Evolutionary conservation across 192 early-diverging fungal species (phyloP).

Genomic region (Neocallimastix lanati): DNA sequence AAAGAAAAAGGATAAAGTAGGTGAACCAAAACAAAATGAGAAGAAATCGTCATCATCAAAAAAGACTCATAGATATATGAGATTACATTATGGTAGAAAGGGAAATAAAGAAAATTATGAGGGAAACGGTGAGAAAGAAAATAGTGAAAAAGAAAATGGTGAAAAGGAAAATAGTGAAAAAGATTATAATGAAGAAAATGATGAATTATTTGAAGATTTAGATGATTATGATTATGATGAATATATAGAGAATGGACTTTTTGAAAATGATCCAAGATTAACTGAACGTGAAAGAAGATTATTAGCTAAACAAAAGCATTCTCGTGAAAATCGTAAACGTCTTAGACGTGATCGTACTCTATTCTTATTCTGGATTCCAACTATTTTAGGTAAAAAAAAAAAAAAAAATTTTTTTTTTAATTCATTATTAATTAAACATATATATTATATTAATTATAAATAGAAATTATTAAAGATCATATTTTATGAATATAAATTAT

Average conservation of each 20-base stretch:
- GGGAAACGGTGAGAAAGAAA: no score
- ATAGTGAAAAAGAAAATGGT: no score
- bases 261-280: background rate
- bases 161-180: background rate
- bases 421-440: no score
- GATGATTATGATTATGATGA: background rate
- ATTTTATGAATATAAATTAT: no score
- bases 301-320: background rate
- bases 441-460: no score
- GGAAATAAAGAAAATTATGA: background rate
- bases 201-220: background rate
- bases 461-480: no score
- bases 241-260: background rate
- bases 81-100: no score
- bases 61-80: no score
- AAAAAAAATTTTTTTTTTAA: no score
- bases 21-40: background rate
- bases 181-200: background rate
- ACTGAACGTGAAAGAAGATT: background rate
- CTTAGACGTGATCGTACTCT: background rate
- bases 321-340: background rate
- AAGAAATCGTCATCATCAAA: no score
- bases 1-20: background rate
- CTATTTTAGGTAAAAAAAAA: background rate
- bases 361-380: background rate